These are phyloP conservation scores for Tillandsia fasciculata DNA, from an alignment of 176 grass and related monocot species.

Conservation along the genomic window DNA sequence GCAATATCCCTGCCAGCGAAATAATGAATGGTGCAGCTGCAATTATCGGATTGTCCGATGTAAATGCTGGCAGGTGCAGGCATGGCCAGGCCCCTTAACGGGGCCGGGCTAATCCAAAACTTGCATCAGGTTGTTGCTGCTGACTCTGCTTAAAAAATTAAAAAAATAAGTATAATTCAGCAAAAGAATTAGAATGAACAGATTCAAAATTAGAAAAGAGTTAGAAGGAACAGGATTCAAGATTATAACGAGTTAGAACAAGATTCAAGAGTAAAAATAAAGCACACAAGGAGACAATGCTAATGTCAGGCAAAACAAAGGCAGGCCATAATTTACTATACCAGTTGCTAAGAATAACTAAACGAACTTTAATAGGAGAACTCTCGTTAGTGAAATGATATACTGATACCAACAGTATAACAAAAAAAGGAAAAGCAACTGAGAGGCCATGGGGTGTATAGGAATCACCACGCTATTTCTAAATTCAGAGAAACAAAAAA, in stretches of 20 bases:
- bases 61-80: constrained; percentile 64
- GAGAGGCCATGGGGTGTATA: background rate
- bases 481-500: background rate
- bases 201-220: background rate
- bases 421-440: background rate
- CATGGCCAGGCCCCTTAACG: constrained; percentile 92
- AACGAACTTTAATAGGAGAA: background rate
- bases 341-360: background rate
- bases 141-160: constrained; percentile 37
- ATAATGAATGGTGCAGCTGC: constrained; percentile 6
- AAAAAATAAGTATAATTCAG: background rate
- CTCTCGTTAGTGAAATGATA: background rate
- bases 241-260: background rate
- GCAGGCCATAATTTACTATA: background rate
- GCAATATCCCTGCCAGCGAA: constrained; percentile 43
- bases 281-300: background rate
- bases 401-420: background rate
- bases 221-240: background rate
- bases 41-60: background rate
- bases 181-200: background rate
- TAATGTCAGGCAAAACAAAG: background rate
- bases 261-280: background rate
- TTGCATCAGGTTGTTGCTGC: constrained; percentile 64
- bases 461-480: too few relatives aligned
- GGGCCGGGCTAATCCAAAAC: constrained; percentile 92